Conservation (phyloP, 352 stramenopile species). For the Globisporangium viniferum region DNA sequence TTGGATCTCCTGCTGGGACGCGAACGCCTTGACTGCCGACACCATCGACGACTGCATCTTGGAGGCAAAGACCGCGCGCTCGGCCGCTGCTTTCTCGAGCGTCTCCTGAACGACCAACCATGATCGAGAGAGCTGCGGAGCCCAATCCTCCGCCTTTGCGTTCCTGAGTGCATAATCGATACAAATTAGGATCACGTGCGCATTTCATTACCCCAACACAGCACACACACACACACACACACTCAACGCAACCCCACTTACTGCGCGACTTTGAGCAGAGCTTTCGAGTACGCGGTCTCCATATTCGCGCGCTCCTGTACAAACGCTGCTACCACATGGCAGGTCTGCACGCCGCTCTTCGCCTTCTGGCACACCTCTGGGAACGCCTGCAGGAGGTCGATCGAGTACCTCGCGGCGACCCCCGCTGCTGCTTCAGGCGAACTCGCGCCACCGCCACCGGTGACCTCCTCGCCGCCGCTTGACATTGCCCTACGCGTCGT, state of each 20-base stretch:
- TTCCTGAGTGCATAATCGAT: conserved; percentile 23
- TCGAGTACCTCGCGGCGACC: conserved; percentile 36
- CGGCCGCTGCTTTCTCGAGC: conserved; percentile 42
- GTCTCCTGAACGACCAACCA: conserved; percentile 60
- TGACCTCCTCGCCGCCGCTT: background rate
- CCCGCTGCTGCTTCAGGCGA: background rate
- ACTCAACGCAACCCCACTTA: conserved; percentile 27
- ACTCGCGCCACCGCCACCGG: background rate
- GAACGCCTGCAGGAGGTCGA: conserved; percentile 71
- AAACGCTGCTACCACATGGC: conserved; percentile 62
- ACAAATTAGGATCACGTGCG: background rate
- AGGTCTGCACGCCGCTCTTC: conserved; percentile 74
- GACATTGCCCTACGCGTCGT: background rate
- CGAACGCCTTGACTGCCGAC: conserved; percentile 58
- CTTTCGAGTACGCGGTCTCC: conserved; percentile 61
- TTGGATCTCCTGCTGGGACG: conserved; percentile 68
- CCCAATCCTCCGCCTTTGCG: conserved; percentile 69
- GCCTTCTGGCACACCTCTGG: conserved; percentile 68
- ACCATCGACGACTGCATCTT: conserved; percentile 65
- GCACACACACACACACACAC: background rate
- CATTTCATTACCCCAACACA: background rate
- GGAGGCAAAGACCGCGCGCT: conserved; percentile 56
- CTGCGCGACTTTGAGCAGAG: conserved; percentile 59
- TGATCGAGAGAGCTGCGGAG: conserved; percentile 46
- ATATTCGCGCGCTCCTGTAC: conserved; percentile 54